Conservation (phyloP, 2,329 filamentous ascomycete species). For the Venturia asperata region DNA sequence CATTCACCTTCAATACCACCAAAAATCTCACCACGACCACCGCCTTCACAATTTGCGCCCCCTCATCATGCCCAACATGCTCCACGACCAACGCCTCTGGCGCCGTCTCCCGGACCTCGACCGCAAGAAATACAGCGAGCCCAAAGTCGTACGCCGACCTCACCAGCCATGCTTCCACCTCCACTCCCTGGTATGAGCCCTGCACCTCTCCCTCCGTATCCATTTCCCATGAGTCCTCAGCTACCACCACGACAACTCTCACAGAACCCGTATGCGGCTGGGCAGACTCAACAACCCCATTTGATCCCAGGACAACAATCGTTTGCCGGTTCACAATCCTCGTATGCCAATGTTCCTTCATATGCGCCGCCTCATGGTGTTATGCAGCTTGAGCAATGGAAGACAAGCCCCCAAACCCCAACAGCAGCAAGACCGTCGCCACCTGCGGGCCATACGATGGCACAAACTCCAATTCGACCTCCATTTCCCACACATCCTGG, state of each 20-base stretch:
- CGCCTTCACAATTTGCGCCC: conserved; percentile 25
- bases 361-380: conserved; percentile 27
- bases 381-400: conserved; percentile 43
- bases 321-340: neutral
- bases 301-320: neutral
- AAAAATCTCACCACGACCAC: conserved; percentile 12
- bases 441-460: conserved; percentile 10
- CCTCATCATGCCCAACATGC: conserved; percentile 34
- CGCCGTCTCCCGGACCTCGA: conserved; percentile 23
- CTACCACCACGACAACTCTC: neutral
- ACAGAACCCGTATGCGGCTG: conserved; percentile 13
- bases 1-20: conserved; percentile 12
- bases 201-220: conserved; percentile 15
- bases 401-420: conserved; percentile 40
- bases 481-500: neutral
- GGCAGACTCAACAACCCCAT: neutral
- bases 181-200: conserved; percentile 28
- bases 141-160: conserved; percentile 27
- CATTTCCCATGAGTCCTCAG: conserved; percentile 14
- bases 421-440: conserved; percentile 33
- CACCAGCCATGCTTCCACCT: conserved; percentile 32
- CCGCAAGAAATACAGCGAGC: conserved; percentile 28
- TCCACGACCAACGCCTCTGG: conserved; percentile 22
- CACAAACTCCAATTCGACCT: conserved; percentile 12
- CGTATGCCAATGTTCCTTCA: neutral